Conservation (phyloP, 73 alveolate species). For the Effrenium voratum region DNA sequence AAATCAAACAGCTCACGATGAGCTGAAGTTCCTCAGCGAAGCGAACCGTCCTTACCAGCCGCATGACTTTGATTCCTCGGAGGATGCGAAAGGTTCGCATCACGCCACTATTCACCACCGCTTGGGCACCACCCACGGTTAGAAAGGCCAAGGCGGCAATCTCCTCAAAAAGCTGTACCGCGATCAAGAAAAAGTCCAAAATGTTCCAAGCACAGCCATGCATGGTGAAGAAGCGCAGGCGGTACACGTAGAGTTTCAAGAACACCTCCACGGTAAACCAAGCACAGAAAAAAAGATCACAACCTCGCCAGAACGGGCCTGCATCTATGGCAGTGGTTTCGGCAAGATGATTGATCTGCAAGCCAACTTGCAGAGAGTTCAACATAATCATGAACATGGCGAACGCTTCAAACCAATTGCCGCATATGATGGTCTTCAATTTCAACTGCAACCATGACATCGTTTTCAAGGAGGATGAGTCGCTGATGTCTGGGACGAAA, state of each 20-base stretch:
- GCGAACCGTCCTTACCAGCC: conserved; percentile 63
- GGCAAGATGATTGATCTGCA: conserved; percentile 49
- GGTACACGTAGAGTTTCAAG: conserved; percentile 33
- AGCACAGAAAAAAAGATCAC: not conserved
- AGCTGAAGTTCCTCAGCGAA: conserved; percentile 56
- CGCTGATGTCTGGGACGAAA: not conserved
- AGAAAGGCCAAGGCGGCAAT: not conserved
- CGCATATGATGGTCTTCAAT: not conserved
- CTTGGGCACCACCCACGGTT: not conserved
- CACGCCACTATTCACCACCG: conserved; percentile 39
- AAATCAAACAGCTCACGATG: conserved; percentile 39
- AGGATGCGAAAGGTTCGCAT: conserved; percentile 51
- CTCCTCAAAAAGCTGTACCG: conserved; percentile 44
- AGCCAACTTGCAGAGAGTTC: conserved; percentile 42
- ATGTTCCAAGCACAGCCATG: conserved; percentile 81
- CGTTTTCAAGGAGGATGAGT: no score
- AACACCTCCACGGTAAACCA: not conserved
- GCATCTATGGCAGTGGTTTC: conserved; percentile 35
- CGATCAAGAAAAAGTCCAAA: not conserved
- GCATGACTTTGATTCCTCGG: conserved; percentile 75
- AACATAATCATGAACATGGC: conserved; percentile 37
- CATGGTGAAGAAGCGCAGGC: conserved; percentile 45
- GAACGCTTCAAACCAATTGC: conserved; percentile 12
- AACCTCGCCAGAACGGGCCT: conserved; percentile 18
- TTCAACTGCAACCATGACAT: not conserved